phyloP scores from a whole-genome alignment of 2,329 filamentous ascomycete genomes.

The Beauveria caledonica region DNA sequence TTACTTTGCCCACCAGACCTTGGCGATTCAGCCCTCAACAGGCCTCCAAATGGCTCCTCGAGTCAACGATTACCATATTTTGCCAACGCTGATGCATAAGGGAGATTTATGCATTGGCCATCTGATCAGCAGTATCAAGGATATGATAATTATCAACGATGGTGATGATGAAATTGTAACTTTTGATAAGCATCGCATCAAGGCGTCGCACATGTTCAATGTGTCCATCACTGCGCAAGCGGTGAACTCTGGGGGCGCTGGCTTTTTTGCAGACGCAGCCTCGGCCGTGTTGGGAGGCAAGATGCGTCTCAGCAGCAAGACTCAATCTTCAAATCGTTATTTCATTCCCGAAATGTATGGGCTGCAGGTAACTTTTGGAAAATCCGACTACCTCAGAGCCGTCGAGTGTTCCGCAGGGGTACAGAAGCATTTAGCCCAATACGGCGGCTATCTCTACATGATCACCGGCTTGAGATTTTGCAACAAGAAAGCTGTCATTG shows the following conservation, averaged over 20 bases:
- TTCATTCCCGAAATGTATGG: background rate
- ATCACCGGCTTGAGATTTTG: background rate
- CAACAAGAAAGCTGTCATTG: background rate
- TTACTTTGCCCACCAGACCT: no score
- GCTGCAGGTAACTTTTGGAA: background rate
- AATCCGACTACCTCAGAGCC: background rate
- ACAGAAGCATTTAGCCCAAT: background rate
- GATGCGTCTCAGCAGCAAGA: background rate
- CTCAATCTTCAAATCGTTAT: background rate
- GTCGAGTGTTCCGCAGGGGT: background rate
- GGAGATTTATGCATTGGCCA: background rate
- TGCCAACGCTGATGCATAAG: background rate
- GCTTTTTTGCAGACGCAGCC: background rate
- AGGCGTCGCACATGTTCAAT: background rate
- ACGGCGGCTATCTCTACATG: background rate
- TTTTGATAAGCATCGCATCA: background rate
- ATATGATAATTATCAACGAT: background rate
- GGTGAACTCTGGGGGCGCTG: background rate
- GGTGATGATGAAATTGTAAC: background rate
- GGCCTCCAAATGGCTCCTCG: background rate
- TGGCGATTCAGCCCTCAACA: background rate
- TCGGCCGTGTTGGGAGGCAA: background rate
- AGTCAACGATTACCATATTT: background rate
- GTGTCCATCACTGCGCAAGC: background rate
- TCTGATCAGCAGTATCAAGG: background rate